Conservation (phyloP, 441 rosid genomes). For the Aleurites moluccanus region DNA sequence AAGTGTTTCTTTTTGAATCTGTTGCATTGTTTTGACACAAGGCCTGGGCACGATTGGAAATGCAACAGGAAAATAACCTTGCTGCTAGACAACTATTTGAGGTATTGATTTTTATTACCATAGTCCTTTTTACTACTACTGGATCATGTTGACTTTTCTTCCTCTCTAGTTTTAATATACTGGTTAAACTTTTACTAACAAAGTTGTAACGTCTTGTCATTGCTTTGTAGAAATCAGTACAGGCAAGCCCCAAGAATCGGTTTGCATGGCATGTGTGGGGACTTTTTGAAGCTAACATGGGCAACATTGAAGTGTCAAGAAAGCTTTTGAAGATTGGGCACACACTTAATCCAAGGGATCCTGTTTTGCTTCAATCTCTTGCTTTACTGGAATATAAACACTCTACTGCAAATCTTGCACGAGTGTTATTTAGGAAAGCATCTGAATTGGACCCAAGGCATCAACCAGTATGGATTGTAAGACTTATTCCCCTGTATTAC, state of each 20-base stretch:
- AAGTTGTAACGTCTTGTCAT: neutral
- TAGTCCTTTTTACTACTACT: neutral
- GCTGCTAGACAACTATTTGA: slow-evolving; percentile 80
- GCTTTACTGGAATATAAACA: slow-evolving; percentile 83
- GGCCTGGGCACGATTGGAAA: slow-evolving; percentile 98
- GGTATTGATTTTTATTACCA: slow-evolving; percentile 42
- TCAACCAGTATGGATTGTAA: slow-evolving; percentile 98
- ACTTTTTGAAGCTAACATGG: slow-evolving; percentile 72
- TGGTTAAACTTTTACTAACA: neutral
- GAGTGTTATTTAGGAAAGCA: slow-evolving; percentile 72
- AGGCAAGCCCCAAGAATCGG: slow-evolving; percentile 94
- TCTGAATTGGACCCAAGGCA: slow-evolving; percentile 81
- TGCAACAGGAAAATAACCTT: slow-evolving; percentile 70
- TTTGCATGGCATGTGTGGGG: slow-evolving; percentile 99
- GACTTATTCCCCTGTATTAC: slow-evolving; percentile 25
- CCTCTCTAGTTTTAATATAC: neutral
- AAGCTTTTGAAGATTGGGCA: slow-evolving; percentile 92
- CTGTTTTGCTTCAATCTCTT: slow-evolving; percentile 94
- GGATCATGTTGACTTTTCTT: neutral
- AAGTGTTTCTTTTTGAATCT: slow-evolving; percentile 22
- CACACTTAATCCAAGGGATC: slow-evolving; percentile 83
- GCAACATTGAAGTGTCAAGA: slow-evolving; percentile 68
- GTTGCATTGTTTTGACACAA: slow-evolving; percentile 30
- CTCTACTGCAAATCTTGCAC: slow-evolving; percentile 74
- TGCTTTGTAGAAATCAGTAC: slow-evolving; percentile 71